These are phyloP conservation scores for Pseudonitzschia multistriata DNA, from an alignment of 108 stramenopile genomes.

Conservation along the genomic window DNA sequence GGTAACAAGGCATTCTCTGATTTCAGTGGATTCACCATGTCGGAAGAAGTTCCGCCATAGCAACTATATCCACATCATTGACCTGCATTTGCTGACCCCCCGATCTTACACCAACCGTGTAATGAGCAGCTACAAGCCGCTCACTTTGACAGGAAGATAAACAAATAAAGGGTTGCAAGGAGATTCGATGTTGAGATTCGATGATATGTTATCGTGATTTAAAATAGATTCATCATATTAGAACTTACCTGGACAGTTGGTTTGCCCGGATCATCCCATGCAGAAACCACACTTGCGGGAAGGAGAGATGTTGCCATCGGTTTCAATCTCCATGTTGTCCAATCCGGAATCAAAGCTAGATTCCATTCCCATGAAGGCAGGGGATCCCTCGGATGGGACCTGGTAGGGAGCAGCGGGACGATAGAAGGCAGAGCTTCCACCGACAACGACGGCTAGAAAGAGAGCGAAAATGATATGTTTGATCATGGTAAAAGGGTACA, in stretches of 20 bases:
- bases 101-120: slow-evolving; percentile 24
- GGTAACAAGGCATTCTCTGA: slow-evolving; percentile 13
- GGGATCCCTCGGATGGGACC: slow-evolving; percentile 10
- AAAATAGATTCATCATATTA: not conserved
- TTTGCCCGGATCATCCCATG: slow-evolving; percentile 85
- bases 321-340: slow-evolving; percentile 49
- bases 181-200: not conserved
- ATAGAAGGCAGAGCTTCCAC: slow-evolving; percentile 40
- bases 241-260: slow-evolving; percentile 59
- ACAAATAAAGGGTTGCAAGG: not conserved
- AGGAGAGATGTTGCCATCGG: slow-evolving; percentile 53
- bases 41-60: not conserved
- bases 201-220: not conserved
- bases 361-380: slow-evolving; percentile 2
- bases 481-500: slow-evolving; percentile 2
- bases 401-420: slow-evolving; percentile 41
- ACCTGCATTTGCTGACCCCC: slow-evolving; percentile 9
- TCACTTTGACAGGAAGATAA: slow-evolving; percentile 12
- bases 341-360: slow-evolving; percentile 24
- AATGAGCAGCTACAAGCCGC: slow-evolving; percentile 29
- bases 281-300: slow-evolving; percentile 79
- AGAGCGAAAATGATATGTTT: slow-evolving; percentile 19
- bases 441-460: slow-evolving; percentile 32
- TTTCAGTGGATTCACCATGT: slow-evolving; percentile 15
- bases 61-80: slow-evolving; percentile 22